These are phyloP conservation scores for cucumber (Cucumis sativus) DNA, from an alignment of 306 rosid genomes.

Conservation along the genomic window DNA sequence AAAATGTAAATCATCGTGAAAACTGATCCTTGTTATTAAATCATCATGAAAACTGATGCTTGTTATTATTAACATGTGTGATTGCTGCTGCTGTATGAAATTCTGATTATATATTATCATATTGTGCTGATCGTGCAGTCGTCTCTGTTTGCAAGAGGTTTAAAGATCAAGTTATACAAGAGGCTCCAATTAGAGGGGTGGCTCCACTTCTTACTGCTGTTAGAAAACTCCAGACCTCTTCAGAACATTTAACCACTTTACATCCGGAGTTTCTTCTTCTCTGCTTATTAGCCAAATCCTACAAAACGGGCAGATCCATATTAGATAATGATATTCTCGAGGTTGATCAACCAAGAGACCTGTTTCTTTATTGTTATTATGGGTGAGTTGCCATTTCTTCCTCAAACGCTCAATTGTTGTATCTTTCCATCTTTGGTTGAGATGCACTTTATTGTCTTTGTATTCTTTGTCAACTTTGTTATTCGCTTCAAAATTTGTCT, in stretches of 20 bases:
- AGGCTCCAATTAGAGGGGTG: conserved; percentile 76
- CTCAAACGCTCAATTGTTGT: neutral
- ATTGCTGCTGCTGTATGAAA: neutral
- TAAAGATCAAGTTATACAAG: conserved; percentile 59
- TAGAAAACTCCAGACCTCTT: conserved; percentile 55
- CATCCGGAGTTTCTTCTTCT: conserved; percentile 86
- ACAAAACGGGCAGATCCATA: conserved; percentile 69
- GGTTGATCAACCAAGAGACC: conserved; percentile 83
- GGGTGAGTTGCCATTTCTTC: conserved; percentile 43
- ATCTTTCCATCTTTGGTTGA: neutral
- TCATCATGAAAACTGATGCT: neutral
- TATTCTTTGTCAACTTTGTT: neutral
- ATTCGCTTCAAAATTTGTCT: neutral
- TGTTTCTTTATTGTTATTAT: conserved; percentile 84
- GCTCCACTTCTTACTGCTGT: conserved; percentile 68
- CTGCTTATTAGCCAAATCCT: conserved; percentile 72
- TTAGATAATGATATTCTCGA: conserved; percentile 60
- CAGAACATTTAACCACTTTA: conserved; percentile 59
- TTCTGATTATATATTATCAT: neutral
- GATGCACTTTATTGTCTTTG: neutral
- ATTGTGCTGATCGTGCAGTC: conserved; percentile 35
- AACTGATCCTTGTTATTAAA: neutral
- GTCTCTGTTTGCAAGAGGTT: conserved; percentile 65
- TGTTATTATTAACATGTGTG: neutral
- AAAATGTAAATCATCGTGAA: conserved; percentile 38